Base-by-base conservation (phyloP, 768 basidiomycete genomes). In the Mycena venus region DNA sequence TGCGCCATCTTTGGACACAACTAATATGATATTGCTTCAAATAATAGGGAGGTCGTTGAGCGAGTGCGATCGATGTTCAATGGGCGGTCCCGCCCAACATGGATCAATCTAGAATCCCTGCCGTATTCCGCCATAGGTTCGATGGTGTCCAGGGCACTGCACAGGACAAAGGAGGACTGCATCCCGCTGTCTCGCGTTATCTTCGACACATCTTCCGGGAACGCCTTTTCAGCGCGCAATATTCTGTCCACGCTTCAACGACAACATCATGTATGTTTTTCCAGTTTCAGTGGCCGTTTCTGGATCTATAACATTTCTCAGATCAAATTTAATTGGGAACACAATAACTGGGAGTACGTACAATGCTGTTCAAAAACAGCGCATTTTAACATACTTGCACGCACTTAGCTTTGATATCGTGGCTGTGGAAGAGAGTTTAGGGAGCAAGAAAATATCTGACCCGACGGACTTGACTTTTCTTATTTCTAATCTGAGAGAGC, bases 201-300 rank as follows among this genome's bases (percentile, higher is more conserved):
- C 19, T 89, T 87, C 75, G 84, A 85, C 1, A 84, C 88, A 14
- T 93, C 93, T 1, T 88, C 88, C 21, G 94, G 94, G 9, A 95
- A 94, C 80, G 90, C 92, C 0, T 94, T 95, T 77, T 90, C 91
- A 8, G 91, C 91, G 4, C 84, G 93, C 66, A 94, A 89, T 77
- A 86, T 94, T 62, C 81, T 95, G 34, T 87, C 85, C 38, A 92
- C 90, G 1, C 83, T 94, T 3, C 91, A 93, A 63, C 85, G 93
- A 21, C 92, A 93, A 78, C 86, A 88, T 71, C 86, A 90, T 79
- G 92, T 93, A 78, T 59, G 90, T 82, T 40, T 17, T 62, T 56
- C 38, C 7, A 64, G 56, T 47, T 72, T 25, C 8, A 23, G 15
- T 63, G 55, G 42, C 27, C 44, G 9, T 38, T 10, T n/a, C n/a